Base-by-base conservation (phyloP, 2,329 filamentous ascomycete species). In the Sporothrix variecibatus region DNA sequence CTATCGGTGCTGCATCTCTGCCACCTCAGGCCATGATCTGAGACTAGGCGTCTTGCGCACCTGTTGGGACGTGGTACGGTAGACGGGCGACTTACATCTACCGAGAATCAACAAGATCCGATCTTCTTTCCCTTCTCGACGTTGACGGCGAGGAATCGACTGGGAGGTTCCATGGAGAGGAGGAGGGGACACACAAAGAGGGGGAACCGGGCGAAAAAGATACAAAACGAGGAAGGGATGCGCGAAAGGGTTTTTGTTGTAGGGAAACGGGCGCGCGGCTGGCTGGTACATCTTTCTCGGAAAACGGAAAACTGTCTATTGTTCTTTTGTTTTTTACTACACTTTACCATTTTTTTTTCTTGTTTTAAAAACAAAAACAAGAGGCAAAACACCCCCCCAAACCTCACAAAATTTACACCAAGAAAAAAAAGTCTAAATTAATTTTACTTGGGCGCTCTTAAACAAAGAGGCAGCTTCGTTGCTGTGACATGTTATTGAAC, bases 251-350 rank as follows among this genome's bases (percentile, higher is more conserved):
- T 31, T 38, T 69, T 31, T 53, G 58, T 68, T 53, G 62, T 56
- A 69, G 64, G 34, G 73, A 20, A 73, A 72, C 72, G 73, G 73
- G 76, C 76, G 73, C 73, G 75, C 69, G 76, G 76, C 76, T 74
- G 76, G 75, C 75, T 75, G 75, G 76, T 75, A 75, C 73, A 75
- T 73, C 73, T 73, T 72, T 74, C 73, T 75, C 72, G 74, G 75
- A 74, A 75, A 75, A 70, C 68, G 75, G 74, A 76, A 75, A 75
- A 65, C 64, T 75, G 73, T 74, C 62, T 70, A 74, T 75, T 75
- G 67, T 73, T 75, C 71, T 67, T 67, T 73, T 74, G 71, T 58
- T 74, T 71, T 68, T 72, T 67, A 15, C 9, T 71, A n/a, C 17
- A 12, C 51, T 73, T 64, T 74, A 56, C 58, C 71, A 65, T 67